Evolutionary conservation across 805 yeast species (phyloP).

Genomic region (Kregervanrija delftensis): DNA sequence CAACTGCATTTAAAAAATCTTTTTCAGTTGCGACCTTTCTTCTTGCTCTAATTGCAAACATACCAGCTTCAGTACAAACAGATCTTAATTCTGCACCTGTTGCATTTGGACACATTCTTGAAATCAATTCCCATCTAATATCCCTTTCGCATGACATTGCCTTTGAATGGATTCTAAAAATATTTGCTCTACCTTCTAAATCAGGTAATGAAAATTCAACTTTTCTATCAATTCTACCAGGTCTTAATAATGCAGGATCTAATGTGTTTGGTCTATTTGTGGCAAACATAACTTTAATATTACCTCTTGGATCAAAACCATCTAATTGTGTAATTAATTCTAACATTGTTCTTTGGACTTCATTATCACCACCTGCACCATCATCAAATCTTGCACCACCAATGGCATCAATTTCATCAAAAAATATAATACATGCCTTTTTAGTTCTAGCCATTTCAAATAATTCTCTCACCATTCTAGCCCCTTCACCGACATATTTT

Average conservation of each 20-base stretch:
- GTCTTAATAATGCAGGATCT: slow-evolving; percentile 96
- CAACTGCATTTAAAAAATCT: slow-evolving; percentile 96
- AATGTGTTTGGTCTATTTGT: slow-evolving; percentile 97
- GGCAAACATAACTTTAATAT: slow-evolving; percentile 98
- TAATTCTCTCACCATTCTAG: slow-evolving; percentile 97
- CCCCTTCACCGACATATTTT: slow-evolving; percentile 99
- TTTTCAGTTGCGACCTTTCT: slow-evolving; percentile 97
- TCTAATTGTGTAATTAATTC: slow-evolving; percentile 96
- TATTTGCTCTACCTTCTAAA: slow-evolving; percentile 95
- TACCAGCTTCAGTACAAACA: slow-evolving; percentile 98
- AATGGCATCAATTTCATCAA: slow-evolving; percentile 97
- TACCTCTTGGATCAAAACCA: slow-evolving; percentile 98
- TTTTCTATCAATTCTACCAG: slow-evolving; percentile 98
- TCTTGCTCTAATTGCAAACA: slow-evolving; percentile 98
- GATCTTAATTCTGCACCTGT: slow-evolving; percentile 99
- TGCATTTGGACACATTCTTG: slow-evolving; percentile 94
- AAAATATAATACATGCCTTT: slow-evolving; percentile 95
- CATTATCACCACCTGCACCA: slow-evolving; percentile 99
- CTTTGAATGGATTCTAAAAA: slow-evolving; percentile 94
- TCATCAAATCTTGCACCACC: slow-evolving; percentile 99
- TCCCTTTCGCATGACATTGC: slow-evolving; percentile 97
- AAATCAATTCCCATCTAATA: slow-evolving; percentile 97
- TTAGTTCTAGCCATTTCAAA: slow-evolving; percentile 99
- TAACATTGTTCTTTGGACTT: slow-evolving; percentile 98
- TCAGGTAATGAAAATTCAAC: slow-evolving; percentile 97